Percentiles rank a stretch among this genome's conserved stretches.
phyloP scores from a whole-genome alignment of 176 grass and related monocot species.

The Oryza meyeriana region DNA sequence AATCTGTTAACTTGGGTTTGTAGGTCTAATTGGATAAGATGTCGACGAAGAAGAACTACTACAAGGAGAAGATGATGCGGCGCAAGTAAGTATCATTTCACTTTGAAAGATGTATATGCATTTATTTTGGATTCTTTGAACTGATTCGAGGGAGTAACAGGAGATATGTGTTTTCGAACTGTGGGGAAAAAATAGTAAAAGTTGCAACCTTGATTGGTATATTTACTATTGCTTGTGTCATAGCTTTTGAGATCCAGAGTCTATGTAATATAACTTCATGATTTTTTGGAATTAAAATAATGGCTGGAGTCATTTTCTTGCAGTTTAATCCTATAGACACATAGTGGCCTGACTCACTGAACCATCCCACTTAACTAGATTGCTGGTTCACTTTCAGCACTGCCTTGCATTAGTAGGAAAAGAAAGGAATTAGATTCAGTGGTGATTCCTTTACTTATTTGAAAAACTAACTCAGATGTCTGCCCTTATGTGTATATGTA shows the following conservation, averaged over 20 bases:
- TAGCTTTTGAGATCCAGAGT: background rate
- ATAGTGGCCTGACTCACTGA: background rate
- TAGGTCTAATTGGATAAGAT: constrained; percentile 32
- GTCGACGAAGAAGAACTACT: constrained; percentile 81
- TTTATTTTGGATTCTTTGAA: too few relatives aligned
- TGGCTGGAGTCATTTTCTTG: background rate
- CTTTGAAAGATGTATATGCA: background rate
- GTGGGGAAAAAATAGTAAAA: background rate
- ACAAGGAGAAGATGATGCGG: constrained; percentile 88
- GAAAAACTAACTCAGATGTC: background rate
- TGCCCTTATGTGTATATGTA: background rate
- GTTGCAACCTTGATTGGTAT: background rate
- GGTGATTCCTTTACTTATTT: background rate
- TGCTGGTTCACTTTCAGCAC: background rate
- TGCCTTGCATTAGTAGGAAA: background rate
- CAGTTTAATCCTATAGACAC: background rate
- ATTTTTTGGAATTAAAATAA: background rate
- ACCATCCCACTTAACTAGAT: background rate
- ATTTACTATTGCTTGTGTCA: background rate
- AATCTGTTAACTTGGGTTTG: constrained; percentile 38
- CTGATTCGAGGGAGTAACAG: background rate
- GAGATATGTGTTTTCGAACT: background rate
- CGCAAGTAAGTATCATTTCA: constrained; percentile 56
- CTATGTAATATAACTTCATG: background rate
- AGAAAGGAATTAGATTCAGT: background rate